Evolutionary conservation across 768 basidiomycete genomes (phyloP), one percentile per base, ranked within the genome.

Genomic region (Tulasnella sp.): DNA sequence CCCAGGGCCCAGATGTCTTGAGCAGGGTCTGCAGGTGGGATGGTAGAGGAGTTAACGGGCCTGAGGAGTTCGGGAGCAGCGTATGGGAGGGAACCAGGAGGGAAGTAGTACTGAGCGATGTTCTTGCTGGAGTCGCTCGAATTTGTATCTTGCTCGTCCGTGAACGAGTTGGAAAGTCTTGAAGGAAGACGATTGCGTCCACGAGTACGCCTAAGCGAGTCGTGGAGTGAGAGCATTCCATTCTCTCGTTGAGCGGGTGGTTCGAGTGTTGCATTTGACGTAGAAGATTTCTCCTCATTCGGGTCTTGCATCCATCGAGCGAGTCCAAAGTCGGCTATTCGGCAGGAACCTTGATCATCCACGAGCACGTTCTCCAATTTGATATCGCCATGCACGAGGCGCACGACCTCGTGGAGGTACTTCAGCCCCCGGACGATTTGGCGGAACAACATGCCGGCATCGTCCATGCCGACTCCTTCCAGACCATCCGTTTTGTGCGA

Each of bases 1-100:
- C 98, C 98, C 2, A 98, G 85, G 0, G 98, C 96, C 98, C 98
- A 99, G 39, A 99, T 91, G 80, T 99, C 98, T 82, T 96, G 94
- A 0, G 93, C 90, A 2, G 95, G 92, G 81, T 89, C 81, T 67
- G 61, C 26, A 18, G 72, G 79, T 40, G 55, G 71, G 16, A 70
- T 78, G 37, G n/a, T 71, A 69, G 3, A 84, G 84, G 20, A 83
- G 82, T 15, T 77, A 79, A 11, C 79, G 0, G 93, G 90, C 4
- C 90, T 86, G 2, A 98, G 87, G 3, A 98, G 88, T 83, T 98
- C 96, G 6, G 96, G 96, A 0, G 96, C 88, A 0, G 94, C 93
- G 82, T 98, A 98, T 0, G 95, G 95, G 3, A 98, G 85, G 1
- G 95, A 97, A 9, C 95, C 96, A 0, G 92, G 91, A 55, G 91